Evolutionary conservation across 768 basidiomycete species (phyloP), one percentile per base, ranked within the genome.

Genomic region (Boletellus emodensis): DNA sequence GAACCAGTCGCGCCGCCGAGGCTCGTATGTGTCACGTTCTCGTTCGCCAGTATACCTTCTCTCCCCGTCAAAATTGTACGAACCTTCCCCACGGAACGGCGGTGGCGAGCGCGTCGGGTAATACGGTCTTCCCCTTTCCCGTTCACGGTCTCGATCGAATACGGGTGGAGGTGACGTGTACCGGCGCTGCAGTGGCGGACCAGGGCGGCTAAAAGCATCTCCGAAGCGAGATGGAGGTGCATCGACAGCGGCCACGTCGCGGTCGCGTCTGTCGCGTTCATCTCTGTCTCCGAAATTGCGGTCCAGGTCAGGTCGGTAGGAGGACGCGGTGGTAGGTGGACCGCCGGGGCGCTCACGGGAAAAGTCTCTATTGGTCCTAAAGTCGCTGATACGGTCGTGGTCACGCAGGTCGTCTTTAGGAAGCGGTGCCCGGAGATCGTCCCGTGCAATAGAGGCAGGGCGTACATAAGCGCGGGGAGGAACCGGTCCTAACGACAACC

Each of bases 291-390:
- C 42, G 39, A 68, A 67, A 11, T 42, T 49, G 56, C 71, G 68
- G 36, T 72, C 70, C 53, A 57, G 57, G 30, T 77, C 73, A 22
- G 75, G 66, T 39, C 76, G 68, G 51, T 75, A 78, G 2, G 53
- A 51, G n/a, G 62, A 59, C 5, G 62, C 34, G 0, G 47, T 39
- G 42, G 32, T 2, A 17, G 26, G 47, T n/a, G 51, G 40, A 44
- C 53, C 54, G 36, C 38, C n/a, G 44, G 63, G 37, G 68, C 70
- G 59, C 49, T 69, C 65, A 69, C 74, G 52, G 14, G 74, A 70
- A 46, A 67, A 63, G 44, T 68, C 69, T 37, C 68, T 71, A 55
- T 44, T 54, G 41, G 55, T 49, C 46, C 65, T 61, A 52, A 62
- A 66, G 38, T 65, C 59, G 32, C 20, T 13, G 20, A 51, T 30